Evolutionary conservation across 1,139 yeast species (phyloP).

Genomic region (Suhomyces kunorum): DNA sequence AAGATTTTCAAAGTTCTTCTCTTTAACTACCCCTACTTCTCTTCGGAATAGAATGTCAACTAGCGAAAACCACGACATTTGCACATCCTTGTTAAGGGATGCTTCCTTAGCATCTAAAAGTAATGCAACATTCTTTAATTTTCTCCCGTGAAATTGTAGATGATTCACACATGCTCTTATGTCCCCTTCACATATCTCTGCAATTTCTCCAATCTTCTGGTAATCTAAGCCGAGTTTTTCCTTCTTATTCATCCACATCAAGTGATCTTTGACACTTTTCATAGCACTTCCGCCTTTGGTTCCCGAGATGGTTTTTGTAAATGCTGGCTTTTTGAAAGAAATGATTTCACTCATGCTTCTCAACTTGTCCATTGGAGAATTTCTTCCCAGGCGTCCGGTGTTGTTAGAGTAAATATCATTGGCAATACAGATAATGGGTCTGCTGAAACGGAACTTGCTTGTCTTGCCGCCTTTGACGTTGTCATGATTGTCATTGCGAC

Average conservation of each 20-base stretch:
- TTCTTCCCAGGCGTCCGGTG: conserved; percentile 20
- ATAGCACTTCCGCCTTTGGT: conserved; percentile 38
- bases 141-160: conserved; percentile 63
- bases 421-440: conserved; percentile 93
- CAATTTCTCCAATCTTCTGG: conserved; percentile 50
- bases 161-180: conserved; percentile 82
- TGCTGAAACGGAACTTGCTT: conserved; percentile 47
- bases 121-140: conserved; percentile 18
- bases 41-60: conserved; percentile 57
- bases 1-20: conserved; percentile 48
- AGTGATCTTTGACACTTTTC: conserved; percentile 42
- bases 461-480: conserved; percentile 21
- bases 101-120: conserved; percentile 3
- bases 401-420: conserved; percentile 75
- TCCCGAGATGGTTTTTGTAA: conserved; percentile 44
- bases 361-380: conserved; percentile 62
- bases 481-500: conserved; percentile 27
- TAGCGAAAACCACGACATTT: conserved; percentile 60
- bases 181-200: conserved; percentile 78
- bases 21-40: conserved; percentile 47
- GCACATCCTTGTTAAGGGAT: conserved; percentile 48
- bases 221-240: conserved; percentile 38
- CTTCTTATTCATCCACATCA: conserved; percentile 33
- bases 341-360: conserved; percentile 74
- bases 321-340: conserved; percentile 57